These are phyloP conservation scores for Remersonia thermophila DNA, from an alignment of 2,329 filamentous ascomycete genomes.

Conservation along the genomic window DNA sequence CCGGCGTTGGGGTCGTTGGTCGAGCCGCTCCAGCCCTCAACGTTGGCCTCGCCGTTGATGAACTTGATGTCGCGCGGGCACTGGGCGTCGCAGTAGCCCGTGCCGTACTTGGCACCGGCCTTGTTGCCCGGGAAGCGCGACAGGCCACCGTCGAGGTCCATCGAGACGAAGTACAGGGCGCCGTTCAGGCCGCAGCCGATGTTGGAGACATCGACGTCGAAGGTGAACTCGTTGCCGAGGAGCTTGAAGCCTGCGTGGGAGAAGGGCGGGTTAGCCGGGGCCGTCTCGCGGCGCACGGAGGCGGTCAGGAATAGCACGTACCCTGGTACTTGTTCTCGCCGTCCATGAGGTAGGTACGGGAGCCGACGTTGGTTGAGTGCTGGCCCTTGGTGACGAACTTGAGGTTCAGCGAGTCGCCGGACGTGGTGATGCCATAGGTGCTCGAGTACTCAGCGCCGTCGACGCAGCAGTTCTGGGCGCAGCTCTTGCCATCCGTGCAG, in stretches of 20 bases:
- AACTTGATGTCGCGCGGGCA: conserved; percentile 45
- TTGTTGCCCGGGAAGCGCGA: conserved; percentile 37
- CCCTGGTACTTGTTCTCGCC: conserved; percentile 48
- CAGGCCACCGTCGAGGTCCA: conserved; percentile 46
- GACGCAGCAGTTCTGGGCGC: conserved; percentile 38
- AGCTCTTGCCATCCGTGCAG: conserved; percentile 30
- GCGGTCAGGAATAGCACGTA: conserved; percentile 4
- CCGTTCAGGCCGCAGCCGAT: conserved; percentile 60
- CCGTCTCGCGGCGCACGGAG: not conserved
- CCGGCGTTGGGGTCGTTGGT: conserved; percentile 42
- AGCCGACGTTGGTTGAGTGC: conserved; percentile 35
- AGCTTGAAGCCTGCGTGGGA: conserved; percentile 40
- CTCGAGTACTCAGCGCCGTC: conserved; percentile 40
- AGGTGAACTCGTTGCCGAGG: conserved; percentile 57
- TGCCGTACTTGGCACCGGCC: conserved; percentile 43
- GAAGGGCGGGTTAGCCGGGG: not conserved
- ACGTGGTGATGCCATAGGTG: conserved; percentile 43
- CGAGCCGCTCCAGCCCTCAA: conserved; percentile 39
- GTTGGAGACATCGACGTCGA: conserved; percentile 58
- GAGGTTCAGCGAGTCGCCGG: conserved; percentile 38
- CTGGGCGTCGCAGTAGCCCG: conserved; percentile 44
- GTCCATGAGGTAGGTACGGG: conserved; percentile 54
- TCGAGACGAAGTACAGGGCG: conserved; percentile 53
- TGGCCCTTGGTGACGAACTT: conserved; percentile 43
- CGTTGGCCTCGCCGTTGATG: conserved; percentile 44